Evolutionary conservation across 352 stramenopile species (phyloP).

Genomic region (Globisporangium radiosum): DNA sequence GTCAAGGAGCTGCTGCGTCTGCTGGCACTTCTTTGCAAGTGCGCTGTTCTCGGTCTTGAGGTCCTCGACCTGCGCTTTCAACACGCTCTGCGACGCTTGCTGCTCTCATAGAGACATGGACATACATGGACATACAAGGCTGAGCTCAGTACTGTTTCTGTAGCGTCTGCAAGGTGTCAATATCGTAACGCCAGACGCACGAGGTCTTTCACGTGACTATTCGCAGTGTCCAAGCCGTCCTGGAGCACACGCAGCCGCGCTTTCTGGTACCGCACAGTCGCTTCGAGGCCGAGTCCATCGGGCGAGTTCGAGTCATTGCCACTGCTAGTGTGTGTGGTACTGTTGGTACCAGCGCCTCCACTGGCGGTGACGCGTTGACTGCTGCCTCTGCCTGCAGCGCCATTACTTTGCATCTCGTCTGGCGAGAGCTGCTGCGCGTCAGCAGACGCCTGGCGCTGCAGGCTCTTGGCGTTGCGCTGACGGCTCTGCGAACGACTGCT

Average conservation of each 20-base stretch:
- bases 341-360: background rate
- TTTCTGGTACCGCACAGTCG: constrained; percentile 70
- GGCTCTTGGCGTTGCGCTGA: background rate
- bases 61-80: constrained; percentile 39
- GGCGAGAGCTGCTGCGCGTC: background rate
- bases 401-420: background rate
- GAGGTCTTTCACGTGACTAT: constrained; percentile 33
- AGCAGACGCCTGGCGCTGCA: constrained; percentile 2
- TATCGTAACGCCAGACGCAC: constrained; percentile 15
- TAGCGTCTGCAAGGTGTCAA: no score
- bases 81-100: constrained; percentile 26
- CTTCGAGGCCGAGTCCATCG: constrained; percentile 46
- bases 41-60: constrained; percentile 38
- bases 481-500: background rate
- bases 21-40: constrained; percentile 51
- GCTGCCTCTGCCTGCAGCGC: background rate
- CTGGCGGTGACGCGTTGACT: background rate
- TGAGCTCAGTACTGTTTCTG: no score
- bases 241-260: constrained; percentile 63
- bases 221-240: constrained; percentile 48
- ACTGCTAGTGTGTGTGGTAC: background rate
- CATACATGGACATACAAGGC: no score
- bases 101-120: constrained; percentile 9
- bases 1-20: constrained; percentile 61
- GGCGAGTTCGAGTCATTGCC: constrained; percentile 3